Evolutionary conservation across 345 rosid genomes (phyloP), one percentile per base, ranked within the genome.

Genomic region (Melastoma malabathricum): DNA sequence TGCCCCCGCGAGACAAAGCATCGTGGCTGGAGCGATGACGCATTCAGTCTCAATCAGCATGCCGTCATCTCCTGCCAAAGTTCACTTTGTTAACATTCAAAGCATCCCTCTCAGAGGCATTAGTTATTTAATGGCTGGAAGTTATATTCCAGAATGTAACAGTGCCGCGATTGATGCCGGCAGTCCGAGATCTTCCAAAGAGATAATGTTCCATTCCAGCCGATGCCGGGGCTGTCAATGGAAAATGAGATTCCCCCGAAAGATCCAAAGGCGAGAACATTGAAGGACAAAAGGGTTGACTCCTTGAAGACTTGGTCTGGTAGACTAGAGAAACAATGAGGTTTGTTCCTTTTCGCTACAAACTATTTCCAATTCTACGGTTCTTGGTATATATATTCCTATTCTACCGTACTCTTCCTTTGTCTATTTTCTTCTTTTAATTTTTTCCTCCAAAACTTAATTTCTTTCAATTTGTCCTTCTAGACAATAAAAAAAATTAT

Each of bases 271-370:
- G 49, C 55, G 15, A 65, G 15, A 16, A 71, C 64, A 56, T 59
- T 64, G 39, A 81, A 56, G 61, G 95, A 86, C 59, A 76, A 56
- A 20, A 67, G 94, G 51, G 86, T 49, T 61, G 88, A 89, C 67
- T 68, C 94, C 4, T 86, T 89, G 77, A 86, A 85, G 55, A 89
- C 97, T 16, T 81, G 87, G 86, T 86, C 97, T 0, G 94, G 90
- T 52, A 83, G 60, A 63, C 75, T 89, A 9, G 95, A 89, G 74
- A 76, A 88, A 60, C 90, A 86, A 70, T n/a, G n/a, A n/a, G n/a
- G n/a, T n/a, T n/a, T n/a, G n/a, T n/a, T n/a, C n/a, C n/a, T n/a
- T n/a, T n/a, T n/a, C n/a, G n/a, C n/a, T n/a, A n/a, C n/a, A n/a
- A n/a, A n/a, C n/a, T n/a, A n/a, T n/a, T n/a, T n/a, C n/a, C n/a